These are phyloP conservation scores for Epichloe coenophiala DNA, from an alignment of 2,329 filamentous ascomycete genomes.

Conservation along the genomic window DNA sequence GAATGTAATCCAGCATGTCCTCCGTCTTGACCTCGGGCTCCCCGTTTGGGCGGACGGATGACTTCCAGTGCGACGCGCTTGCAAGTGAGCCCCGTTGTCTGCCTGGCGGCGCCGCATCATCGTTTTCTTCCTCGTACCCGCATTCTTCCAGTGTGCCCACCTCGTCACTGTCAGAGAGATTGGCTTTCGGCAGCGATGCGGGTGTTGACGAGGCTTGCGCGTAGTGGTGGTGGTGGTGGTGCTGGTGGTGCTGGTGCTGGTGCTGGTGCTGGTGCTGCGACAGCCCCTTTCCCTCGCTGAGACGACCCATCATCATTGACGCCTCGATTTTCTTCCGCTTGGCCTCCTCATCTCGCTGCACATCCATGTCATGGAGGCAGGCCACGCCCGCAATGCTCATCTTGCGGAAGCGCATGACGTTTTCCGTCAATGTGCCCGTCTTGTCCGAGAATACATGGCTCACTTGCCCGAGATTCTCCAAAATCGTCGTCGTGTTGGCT, in stretches of 20 bases:
- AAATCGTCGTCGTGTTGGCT: constrained; percentile 75
- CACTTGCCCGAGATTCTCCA: constrained; percentile 79
- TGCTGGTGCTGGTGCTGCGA: background rate
- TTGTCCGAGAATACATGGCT: constrained; percentile 85
- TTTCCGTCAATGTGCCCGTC: constrained; percentile 80
- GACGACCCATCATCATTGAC: constrained; percentile 11
- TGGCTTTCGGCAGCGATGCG: too few species aligned
- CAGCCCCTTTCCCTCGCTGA: constrained; percentile 13
- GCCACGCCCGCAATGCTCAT: constrained; percentile 72
- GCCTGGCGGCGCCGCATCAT: too few species aligned
- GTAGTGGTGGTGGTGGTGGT: background rate
- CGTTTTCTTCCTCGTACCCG: too few species aligned
- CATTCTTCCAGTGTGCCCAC: too few species aligned
- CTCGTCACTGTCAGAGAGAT: too few species aligned
- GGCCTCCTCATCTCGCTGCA: constrained; percentile 40
- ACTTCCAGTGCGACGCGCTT: constrained; percentile 18
- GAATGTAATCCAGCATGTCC: constrained; percentile 65
- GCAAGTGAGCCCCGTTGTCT: constrained; percentile 9
- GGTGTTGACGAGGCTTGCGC: too few species aligned
- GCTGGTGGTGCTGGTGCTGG: background rate
- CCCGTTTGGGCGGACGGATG: constrained; percentile 14
- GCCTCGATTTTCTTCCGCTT: constrained; percentile 19
- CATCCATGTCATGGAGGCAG: constrained; percentile 65
- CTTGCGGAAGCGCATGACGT: constrained; percentile 81
- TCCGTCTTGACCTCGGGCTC: constrained; percentile 42